Percentiles rank a stretch among this genome's conserved stretches.
Evolutionary conservation across 768 basidiomycete species (phyloP).

Genomic region (Butyriboletus loyo): DNA sequence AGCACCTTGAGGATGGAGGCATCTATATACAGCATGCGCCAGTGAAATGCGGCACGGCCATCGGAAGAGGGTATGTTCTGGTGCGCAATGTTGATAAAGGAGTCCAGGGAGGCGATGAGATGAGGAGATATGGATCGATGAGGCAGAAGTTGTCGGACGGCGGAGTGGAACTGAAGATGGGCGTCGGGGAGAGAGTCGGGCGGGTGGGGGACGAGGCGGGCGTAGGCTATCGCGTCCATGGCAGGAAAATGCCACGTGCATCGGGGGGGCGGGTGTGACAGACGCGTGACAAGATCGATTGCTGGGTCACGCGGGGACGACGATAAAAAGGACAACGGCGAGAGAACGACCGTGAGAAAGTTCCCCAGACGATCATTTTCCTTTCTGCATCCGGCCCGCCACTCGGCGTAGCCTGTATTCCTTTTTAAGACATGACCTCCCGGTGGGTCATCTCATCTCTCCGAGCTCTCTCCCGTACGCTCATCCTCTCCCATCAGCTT

Average conservation of each 20-base stretch:
- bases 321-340: slow-evolving; percentile 63
- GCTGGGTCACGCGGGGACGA: slow-evolving; percentile 42
- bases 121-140: background rate
- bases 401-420: slow-evolving; percentile 52
- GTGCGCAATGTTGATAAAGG: slow-evolving; percentile 48
- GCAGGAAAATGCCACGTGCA: background rate
- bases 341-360: slow-evolving; percentile 45
- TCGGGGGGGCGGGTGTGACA: slow-evolving; percentile 21
- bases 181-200: background rate
- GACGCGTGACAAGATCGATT: slow-evolving; percentile 36
- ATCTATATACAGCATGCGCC: slow-evolving; percentile 78
- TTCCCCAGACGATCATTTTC: slow-evolving; percentile 46
- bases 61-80: slow-evolving; percentile 44
- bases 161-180: background rate
- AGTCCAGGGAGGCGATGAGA: slow-evolving; percentile 21
- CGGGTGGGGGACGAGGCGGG: background rate
- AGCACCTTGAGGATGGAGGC: slow-evolving; percentile 59
- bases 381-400: slow-evolving; percentile 36
- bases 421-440: slow-evolving; percentile 69
- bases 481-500: slow-evolving; percentile 50
- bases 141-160: slow-evolving; percentile 1
- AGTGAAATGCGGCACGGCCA: slow-evolving; percentile 37
- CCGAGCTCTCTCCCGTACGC: background rate
- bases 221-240: background rate
- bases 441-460: slow-evolving; percentile 41